Evolutionary conservation across 2,329 filamentous ascomycete genomes (phyloP).

Genomic region (Claviceps africana): DNA sequence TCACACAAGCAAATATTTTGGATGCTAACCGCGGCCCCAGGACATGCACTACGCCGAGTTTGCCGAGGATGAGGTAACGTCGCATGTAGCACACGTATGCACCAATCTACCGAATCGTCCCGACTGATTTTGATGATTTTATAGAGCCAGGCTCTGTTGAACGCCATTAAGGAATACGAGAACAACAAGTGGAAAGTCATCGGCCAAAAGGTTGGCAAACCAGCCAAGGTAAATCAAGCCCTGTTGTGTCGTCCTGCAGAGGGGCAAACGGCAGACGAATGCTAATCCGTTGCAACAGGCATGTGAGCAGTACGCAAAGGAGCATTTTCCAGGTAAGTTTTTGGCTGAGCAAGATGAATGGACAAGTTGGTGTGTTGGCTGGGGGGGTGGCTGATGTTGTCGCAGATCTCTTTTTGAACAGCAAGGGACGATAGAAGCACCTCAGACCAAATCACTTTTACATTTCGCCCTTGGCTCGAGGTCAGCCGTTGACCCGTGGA

Average conservation of each 20-base stretch:
- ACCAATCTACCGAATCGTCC: not conserved
- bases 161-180: conserved; percentile 97
- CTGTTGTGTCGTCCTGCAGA: not conserved
- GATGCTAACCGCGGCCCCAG: conserved; percentile 25
- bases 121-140: conserved; percentile 8
- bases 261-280: not conserved
- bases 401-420: conserved; percentile 24
- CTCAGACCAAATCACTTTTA: too few relatives aligned
- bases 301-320: conserved; percentile 77
- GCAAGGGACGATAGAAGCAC: conserved; percentile 22
- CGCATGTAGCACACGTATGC: not conserved
- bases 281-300: conserved; percentile 19
- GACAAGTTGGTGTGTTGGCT: not conserved
- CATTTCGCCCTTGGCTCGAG: not conserved
- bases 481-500: not conserved
- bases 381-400: conserved; percentile 14
- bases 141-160: conserved; percentile 65
- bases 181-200: conserved; percentile 98
- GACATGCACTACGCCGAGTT: conserved; percentile 99
- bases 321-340: conserved; percentile 58
- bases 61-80: conserved; percentile 76
- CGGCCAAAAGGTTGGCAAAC: conserved; percentile 92
- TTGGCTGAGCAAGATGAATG: not conserved
- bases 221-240: conserved; percentile 52
- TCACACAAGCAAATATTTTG: not conserved